A percentile compares a stretch with the other conserved stretches of the same genome.
phyloP scores from a whole-genome alignment of 768 basidiomycete species.

The Mrakia frigida region DNA sequence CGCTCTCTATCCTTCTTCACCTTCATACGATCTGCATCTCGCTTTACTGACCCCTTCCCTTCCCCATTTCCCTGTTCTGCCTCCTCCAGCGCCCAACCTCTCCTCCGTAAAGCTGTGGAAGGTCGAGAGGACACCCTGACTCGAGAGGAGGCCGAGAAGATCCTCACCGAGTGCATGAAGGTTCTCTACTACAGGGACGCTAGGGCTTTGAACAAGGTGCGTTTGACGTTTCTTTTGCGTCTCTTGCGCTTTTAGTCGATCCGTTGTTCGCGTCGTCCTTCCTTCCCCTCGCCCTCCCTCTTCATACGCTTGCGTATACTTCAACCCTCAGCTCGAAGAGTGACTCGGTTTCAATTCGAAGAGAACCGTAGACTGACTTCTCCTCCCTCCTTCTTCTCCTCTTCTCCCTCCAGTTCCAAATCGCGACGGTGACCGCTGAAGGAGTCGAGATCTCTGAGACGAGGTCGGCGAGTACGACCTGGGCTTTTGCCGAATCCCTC shows the following conservation, averaged over 20 bases:
- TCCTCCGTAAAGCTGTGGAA: conserved; percentile 86
- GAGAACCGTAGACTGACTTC: background rate
- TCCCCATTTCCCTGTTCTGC: background rate
- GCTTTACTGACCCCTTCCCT: background rate
- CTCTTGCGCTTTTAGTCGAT: too few species aligned
- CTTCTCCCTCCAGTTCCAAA: conserved; percentile 67
- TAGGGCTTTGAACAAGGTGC: conserved; percentile 86
- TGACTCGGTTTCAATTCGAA: background rate
- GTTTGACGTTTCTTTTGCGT: conserved; percentile 33
- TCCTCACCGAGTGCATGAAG: conserved; percentile 79
- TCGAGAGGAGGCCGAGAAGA: conserved; percentile 68
- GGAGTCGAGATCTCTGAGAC: conserved; percentile 78
- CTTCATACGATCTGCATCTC: too few species aligned
- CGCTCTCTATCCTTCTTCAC: background rate
- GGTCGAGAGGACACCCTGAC: conserved; percentile 67
- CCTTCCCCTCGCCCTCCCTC: background rate
- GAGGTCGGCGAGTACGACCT: conserved; percentile 66
- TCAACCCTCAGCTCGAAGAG: background rate
- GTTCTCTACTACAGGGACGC: conserved; percentile 97
- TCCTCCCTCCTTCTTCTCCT: background rate
- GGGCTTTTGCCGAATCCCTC: conserved; percentile 89
- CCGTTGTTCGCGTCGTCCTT: background rate
- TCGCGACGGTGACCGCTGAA: conserved; percentile 73
- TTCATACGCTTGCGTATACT: too few species aligned
- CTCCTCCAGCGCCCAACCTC: conserved; percentile 61